Evolutionary conservation across 768 basidiomycete species (phyloP).

Genomic region (Boletus vermiculosoides): DNA sequence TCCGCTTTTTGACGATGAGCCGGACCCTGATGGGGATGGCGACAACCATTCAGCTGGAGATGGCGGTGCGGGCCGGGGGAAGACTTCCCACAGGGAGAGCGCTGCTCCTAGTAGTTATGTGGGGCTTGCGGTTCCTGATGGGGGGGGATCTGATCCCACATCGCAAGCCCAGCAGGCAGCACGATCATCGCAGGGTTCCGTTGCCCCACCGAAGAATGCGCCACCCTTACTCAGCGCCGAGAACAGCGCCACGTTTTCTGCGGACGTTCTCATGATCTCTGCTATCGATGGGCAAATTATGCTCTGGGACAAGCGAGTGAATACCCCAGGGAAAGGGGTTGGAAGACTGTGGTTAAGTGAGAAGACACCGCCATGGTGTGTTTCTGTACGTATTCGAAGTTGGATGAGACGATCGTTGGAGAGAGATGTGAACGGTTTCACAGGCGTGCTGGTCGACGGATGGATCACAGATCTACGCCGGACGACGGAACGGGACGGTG

Average conservation of each 20-base stretch:
- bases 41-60: slow-evolving; percentile 22
- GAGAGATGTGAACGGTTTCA: slow-evolving; percentile 5
- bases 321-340: slow-evolving; percentile 64
- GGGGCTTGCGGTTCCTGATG: slow-evolving; percentile 33
- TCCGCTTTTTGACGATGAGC: slow-evolving; percentile 87
- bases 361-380: slow-evolving; percentile 93
- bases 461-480: slow-evolving; percentile 86
- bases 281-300: slow-evolving; percentile 91
- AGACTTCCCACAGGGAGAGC: slow-evolving; percentile 16
- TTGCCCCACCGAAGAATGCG: slow-evolving; percentile 68
- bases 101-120: slow-evolving; percentile 11
- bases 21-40: slow-evolving; percentile 55
- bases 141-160: slow-evolving; percentile 18
- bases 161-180: slow-evolving; percentile 23
- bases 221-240: slow-evolving; percentile 68
- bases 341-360: slow-evolving; percentile 88
- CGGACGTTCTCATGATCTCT: slow-evolving; percentile 84
- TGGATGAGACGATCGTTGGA: slow-evolving; percentile 1
- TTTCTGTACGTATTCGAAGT: slow-evolving; percentile 63
- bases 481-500: slow-evolving; percentile 84
- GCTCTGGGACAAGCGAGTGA: slow-evolving; percentile 83
- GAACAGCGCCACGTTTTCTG: slow-evolving; percentile 64
- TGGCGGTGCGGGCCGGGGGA: slow-evolving; percentile 17
- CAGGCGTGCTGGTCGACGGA: slow-evolving; percentile 95
- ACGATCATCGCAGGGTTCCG: slow-evolving; percentile 34